Percentiles rank a stretch among this genome's conserved stretches.
These are phyloP conservation scores for Penicillium nucicola DNA, from an alignment of 495 filamentous ascomycete genomes.

Conservation along the genomic window DNA sequence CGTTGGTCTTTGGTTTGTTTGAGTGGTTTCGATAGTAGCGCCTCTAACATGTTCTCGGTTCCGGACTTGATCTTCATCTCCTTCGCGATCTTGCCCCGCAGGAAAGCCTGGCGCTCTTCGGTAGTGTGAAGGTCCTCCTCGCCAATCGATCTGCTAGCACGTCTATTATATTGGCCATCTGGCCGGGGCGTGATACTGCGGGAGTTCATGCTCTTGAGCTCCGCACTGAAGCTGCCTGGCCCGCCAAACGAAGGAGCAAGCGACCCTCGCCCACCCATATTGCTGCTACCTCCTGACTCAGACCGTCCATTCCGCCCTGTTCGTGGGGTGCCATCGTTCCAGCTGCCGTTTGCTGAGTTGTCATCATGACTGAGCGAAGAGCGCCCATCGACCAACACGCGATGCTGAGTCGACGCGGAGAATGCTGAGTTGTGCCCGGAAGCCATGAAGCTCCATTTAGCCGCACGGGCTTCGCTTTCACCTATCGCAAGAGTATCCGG, in stretches of 20 bases:
- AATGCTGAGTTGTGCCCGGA: conserved; percentile 47
- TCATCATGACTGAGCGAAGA: conserved; percentile 55
- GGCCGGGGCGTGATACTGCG: conserved; percentile 66
- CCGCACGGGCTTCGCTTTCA: conserved; percentile 37
- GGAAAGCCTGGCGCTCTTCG: conserved; percentile 70
- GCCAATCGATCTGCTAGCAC: conserved; percentile 63
- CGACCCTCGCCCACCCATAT: conserved; percentile 62
- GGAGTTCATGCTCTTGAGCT: conserved; percentile 72
- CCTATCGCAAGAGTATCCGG: conserved; percentile 29
- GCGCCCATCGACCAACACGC: conserved; percentile 53
- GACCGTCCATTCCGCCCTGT: conserved; percentile 46
- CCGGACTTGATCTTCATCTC: conserved; percentile 97
- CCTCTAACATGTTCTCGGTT: conserved; percentile 95
- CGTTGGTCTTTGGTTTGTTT: conserved; percentile 95
- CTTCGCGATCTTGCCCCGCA: conserved; percentile 81
- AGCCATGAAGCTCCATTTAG: conserved; percentile 50
- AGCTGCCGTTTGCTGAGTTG: conserved; percentile 43
- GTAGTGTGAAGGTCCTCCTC: conserved; percentile 55
- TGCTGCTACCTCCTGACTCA: conserved; percentile 58
- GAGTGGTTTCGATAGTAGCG: conserved; percentile 86
- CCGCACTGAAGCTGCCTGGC: conserved; percentile 91
- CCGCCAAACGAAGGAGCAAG: conserved; percentile 62
- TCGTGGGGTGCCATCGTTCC: conserved; percentile 43
- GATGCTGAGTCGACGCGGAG: conserved; percentile 71
- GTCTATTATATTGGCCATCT: conserved; percentile 52